phyloP scores from a whole-genome alignment of 2,329 filamentous ascomycete genomes.

The Colletotrichum liaoningense region DNA sequence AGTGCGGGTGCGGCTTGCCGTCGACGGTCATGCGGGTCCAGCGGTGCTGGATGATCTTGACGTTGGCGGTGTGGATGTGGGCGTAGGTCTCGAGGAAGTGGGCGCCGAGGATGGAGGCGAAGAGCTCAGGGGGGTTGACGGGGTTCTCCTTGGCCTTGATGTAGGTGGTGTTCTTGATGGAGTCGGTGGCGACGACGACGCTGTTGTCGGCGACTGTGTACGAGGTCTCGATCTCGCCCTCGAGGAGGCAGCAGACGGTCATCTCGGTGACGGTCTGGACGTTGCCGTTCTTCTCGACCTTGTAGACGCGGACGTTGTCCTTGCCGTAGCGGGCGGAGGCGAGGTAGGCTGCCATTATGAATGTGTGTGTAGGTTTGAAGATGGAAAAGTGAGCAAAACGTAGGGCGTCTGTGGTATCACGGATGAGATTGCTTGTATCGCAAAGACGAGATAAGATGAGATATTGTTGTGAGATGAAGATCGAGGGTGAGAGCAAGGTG shows the following conservation, averaged over 20 bases:
- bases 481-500: not conserved
- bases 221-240: conserved; percentile 90
- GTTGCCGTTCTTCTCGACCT: conserved; percentile 84
- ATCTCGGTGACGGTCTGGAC: conserved; percentile 93
- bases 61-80: conserved; percentile 87
- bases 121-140: conserved; percentile 92
- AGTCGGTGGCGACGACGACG: conserved; percentile 95
- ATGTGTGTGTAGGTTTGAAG: not conserved
- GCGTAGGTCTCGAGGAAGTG: conserved; percentile 91
- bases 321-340: conserved; percentile 84
- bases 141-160: conserved; percentile 95
- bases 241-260: conserved; percentile 91
- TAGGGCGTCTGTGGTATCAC: not conserved
- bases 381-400: not conserved
- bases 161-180: conserved; percentile 97
- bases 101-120: conserved; percentile 82
- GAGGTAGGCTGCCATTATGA: conserved; percentile 59
- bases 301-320: conserved; percentile 98
- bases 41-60: conserved; percentile 85
- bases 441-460: not conserved
- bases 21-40: conserved; percentile 92
- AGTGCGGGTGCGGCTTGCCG: conserved; percentile 93
- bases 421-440: conserved; percentile 5
- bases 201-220: conserved; percentile 96
- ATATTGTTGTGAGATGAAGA: not conserved